Conservation (phyloP, 371 early-diverging fungal species). For the Lichtheimia ramosa region DNA sequence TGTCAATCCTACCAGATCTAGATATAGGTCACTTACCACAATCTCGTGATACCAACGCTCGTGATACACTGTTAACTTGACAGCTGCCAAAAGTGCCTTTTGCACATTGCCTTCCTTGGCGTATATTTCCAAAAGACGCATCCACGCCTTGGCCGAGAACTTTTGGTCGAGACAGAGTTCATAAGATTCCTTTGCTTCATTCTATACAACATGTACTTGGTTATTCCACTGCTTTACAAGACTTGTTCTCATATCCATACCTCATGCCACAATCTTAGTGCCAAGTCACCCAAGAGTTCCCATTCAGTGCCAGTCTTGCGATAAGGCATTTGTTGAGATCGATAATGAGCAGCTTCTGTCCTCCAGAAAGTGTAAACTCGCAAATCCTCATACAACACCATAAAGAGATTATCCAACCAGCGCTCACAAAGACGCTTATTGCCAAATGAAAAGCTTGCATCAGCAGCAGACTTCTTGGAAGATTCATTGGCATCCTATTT, state of each 20-base stretch:
- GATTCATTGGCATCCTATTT: neutral
- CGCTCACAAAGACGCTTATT: constrained; percentile 97
- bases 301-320: constrained; percentile 94
- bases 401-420: constrained; percentile 97
- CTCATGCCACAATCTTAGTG: constrained; percentile 81
- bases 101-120: constrained; percentile 77
- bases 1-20: neutral
- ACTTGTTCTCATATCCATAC: constrained; percentile 25
- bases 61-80: constrained; percentile 78
- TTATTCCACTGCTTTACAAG: neutral
- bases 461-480: constrained; percentile 18
- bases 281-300: constrained; percentile 94
- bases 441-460: constrained; percentile 66
- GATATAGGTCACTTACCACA: constrained; percentile 58
- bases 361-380: constrained; percentile 90
- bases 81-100: constrained; percentile 77
- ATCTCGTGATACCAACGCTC: constrained; percentile 85
- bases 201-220: constrained; percentile 26
- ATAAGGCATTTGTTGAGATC: constrained; percentile 75
- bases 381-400: constrained; percentile 96
- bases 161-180: constrained; percentile 84
- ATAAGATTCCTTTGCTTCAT: constrained; percentile 91
- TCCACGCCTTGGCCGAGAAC: constrained; percentile 87
- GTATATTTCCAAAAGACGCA: constrained; percentile 81
- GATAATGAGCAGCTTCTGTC: constrained; percentile 67